Conservation (phyloP, 164 flowering plant species). For the Pachysandra terminalis region DNA sequence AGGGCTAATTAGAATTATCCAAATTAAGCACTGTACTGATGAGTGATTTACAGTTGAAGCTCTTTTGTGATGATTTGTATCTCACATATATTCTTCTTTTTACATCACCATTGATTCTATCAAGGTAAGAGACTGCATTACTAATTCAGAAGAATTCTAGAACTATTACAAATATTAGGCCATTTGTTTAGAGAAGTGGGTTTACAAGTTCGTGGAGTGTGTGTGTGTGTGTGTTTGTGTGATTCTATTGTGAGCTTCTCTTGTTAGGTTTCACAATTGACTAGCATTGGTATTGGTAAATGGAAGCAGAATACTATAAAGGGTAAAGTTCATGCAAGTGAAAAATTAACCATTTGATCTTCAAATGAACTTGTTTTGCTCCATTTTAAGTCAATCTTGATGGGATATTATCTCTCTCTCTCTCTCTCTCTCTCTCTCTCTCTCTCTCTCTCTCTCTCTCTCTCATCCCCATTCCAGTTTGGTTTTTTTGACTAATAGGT, state of each 20-base stretch:
- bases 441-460: constrained; percentile 1
- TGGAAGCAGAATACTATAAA: neutral
- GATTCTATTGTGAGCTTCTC: too few species aligned
- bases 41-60: constrained; percentile 6
- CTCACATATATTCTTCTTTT: neutral
- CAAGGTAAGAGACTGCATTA: neutral
- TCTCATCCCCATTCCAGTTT: neutral
- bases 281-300: neutral
- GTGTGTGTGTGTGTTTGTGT: too few species aligned
- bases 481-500: neutral
- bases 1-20: constrained; percentile 12
- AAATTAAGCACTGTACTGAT: constrained; percentile 11
- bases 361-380: neutral
- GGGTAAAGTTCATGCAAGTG: neutral
- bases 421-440: neutral
- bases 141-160: neutral
- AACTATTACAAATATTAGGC: too few species aligned
- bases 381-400: too few species aligned
- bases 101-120: neutral
- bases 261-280: too few species aligned
- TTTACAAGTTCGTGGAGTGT: too few species aligned
- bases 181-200: too few species aligned
- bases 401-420: neutral
- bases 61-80: neutral
- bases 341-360: constrained; percentile 1